Percentiles rank a stretch among this genome's conserved stretches.
phyloP scores from a whole-genome alignment of 352 stramenopile species.

The Albugo candida region DNA sequence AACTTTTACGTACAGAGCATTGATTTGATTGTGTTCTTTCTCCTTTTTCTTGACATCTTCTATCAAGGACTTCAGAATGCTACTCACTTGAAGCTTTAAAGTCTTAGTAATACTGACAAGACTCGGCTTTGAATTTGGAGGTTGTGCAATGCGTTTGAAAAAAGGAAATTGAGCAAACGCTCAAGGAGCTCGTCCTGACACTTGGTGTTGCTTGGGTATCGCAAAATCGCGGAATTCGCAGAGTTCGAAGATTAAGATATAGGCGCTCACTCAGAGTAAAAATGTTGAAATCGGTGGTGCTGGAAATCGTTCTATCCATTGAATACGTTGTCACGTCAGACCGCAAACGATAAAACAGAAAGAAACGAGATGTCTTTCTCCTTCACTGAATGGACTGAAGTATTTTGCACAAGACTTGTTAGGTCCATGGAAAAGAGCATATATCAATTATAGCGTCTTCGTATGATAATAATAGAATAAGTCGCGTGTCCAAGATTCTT shows the following conservation, averaged over 20 bases:
- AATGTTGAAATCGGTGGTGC: too few relatives aligned
- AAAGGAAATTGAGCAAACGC: constrained; percentile 18
- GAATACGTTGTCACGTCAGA: too few relatives aligned
- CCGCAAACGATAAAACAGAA: too few relatives aligned
- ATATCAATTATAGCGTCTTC: too few relatives aligned
- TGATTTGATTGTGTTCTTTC: constrained; percentile 79
- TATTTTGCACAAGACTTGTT: too few relatives aligned
- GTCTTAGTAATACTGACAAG: constrained; percentile 68
- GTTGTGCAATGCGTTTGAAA: constrained; percentile 20
- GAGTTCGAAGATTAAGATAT: background rate
- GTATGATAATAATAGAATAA: too few relatives aligned
- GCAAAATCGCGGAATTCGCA: background rate
- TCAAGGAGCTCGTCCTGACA: constrained; percentile 2
- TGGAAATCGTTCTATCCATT: too few relatives aligned
- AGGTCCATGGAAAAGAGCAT: too few relatives aligned
- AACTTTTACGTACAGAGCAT: constrained; percentile 59
- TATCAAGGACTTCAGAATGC: constrained; percentile 71
- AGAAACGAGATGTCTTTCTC: too few relatives aligned
- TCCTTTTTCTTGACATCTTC: constrained; percentile 80
- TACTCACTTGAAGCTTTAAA: constrained; percentile 59
- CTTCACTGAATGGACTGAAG: too few relatives aligned
- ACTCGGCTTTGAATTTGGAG: constrained; percentile 10
- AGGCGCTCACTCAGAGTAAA: too few relatives aligned
- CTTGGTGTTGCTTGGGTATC: background rate
- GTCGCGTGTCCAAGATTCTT: too few relatives aligned